phyloP scores from a whole-genome alignment of 1,284 basidiomycete genomes.

The Sporisorium scitamineum region DNA sequence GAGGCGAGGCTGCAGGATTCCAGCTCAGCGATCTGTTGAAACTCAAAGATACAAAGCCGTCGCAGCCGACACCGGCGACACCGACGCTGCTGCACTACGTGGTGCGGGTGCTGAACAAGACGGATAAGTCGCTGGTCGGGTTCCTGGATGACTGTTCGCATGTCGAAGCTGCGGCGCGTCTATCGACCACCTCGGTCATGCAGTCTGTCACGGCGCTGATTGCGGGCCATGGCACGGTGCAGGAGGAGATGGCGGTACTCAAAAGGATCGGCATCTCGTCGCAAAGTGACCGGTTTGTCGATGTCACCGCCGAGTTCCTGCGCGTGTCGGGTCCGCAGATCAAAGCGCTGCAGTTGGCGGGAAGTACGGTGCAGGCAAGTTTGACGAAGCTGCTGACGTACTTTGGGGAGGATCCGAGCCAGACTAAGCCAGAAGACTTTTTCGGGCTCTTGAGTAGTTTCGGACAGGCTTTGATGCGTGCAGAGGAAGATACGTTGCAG shows the following conservation, averaged over 20 bases:
- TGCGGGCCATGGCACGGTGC: constrained; percentile 38
- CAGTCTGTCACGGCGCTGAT: constrained; percentile 42
- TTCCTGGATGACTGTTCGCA: constrained; percentile 86
- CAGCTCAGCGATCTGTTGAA: constrained; percentile 83
- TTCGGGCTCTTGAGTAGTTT: constrained; percentile 57
- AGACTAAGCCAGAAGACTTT: constrained; percentile 62
- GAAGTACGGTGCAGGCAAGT: constrained; percentile 29
- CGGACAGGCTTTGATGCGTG: constrained; percentile 62
- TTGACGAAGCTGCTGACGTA: constrained; percentile 44
- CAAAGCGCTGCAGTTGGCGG: constrained; percentile 47
- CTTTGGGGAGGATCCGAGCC: constrained; percentile 54
- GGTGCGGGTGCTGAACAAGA: constrained; percentile 79
- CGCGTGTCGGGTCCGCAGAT: constrained; percentile 35
- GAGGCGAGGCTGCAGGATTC: constrained; percentile 85
- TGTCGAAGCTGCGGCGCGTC: constrained; percentile 77
- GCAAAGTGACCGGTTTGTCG: constrained; percentile 48
- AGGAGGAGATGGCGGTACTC: constrained; percentile 44
- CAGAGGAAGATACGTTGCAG: constrained; percentile 62
- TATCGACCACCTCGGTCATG: constrained; percentile 51
- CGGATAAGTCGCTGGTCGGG: constrained; percentile 76
- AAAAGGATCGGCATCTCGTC: constrained; percentile 43
- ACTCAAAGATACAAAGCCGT: constrained; percentile 86
- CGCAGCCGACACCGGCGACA: constrained; percentile 77
- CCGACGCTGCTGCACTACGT: constrained; percentile 89
- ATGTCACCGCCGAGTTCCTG: constrained; percentile 39